A percentile compares a stretch with the other conserved stretches of the same genome.
phyloP scores from a whole-genome alignment of 495 filamentous ascomycete genomes.

The Penicillium ucsense region DNA sequence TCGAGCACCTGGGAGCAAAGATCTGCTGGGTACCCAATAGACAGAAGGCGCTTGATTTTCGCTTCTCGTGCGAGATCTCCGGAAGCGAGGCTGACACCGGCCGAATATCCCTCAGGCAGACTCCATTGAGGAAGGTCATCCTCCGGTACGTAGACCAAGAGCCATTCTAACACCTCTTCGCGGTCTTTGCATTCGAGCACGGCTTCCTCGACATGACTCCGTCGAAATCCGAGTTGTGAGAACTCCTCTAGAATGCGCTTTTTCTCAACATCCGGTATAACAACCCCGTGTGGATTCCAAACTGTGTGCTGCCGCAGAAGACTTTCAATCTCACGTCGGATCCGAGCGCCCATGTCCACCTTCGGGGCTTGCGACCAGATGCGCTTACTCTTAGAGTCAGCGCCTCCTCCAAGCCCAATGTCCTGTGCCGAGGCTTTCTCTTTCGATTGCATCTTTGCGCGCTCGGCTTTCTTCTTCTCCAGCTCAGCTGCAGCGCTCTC shows the following conservation, averaged over 20 bases:
- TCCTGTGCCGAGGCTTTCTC: conserved; percentile 42
- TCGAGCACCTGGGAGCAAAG: conserved; percentile 69
- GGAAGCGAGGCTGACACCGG: conserved; percentile 74
- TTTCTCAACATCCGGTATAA: conserved; percentile 48
- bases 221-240: conserved; percentile 65
- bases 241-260: conserved; percentile 63
- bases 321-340: conserved; percentile 65
- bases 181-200: conserved; percentile 75
- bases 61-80: conserved; percentile 70
- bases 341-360: conserved; percentile 80
- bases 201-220: conserved; percentile 83
- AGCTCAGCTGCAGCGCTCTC: conserved; percentile 61
- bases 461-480: conserved; percentile 60
- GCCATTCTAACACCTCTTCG: conserved; percentile 90
- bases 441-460: conserved; percentile 52
- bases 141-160: conserved; percentile 91
- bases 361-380: conserved; percentile 82
- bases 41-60: conserved; percentile 69
- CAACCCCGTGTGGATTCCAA: conserved; percentile 75
- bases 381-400: conserved; percentile 33
- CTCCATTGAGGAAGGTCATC: conserved; percentile 88
- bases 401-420: conserved; percentile 25
- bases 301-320: conserved; percentile 64
- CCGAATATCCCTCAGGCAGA: conserved; percentile 80
- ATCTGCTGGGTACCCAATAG: conserved; percentile 75